Conservation (phyloP, 208 protist species). For the Borovskyia barvae region DNA sequence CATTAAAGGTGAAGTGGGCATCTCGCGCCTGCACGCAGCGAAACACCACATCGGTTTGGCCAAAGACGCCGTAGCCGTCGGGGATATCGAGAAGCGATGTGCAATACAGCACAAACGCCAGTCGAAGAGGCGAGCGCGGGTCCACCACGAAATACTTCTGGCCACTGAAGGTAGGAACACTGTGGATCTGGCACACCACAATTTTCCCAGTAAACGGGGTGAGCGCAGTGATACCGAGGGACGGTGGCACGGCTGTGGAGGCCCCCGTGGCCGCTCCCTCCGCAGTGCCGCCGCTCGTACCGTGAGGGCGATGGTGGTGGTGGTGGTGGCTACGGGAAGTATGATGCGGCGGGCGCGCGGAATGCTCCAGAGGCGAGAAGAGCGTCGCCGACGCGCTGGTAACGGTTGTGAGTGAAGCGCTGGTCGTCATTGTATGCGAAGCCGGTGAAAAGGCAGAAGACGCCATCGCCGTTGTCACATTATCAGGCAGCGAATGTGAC, state of each 20-base stretch:
- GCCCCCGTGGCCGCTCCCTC: background rate
- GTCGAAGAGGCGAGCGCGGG: conserved; percentile 66
- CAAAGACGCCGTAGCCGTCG: conserved; percentile 37
- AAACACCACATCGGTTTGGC: conserved; percentile 77
- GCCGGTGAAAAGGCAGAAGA: too few species aligned
- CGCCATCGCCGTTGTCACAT: too few species aligned
- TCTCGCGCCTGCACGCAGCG: conserved; percentile 86
- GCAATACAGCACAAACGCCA: conserved; percentile 73
- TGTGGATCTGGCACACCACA: conserved; percentile 72
- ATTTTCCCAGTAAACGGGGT: conserved; percentile 59
- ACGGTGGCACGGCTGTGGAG: background rate
- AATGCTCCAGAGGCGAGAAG: too few species aligned
- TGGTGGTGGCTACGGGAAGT: conserved; percentile 6
- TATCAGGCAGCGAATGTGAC: too few species aligned
- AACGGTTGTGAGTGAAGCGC: too few species aligned
- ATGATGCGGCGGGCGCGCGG: conserved; percentile 4
- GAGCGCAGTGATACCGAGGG: background rate
- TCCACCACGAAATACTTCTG: conserved; percentile 82
- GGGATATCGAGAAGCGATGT: conserved; percentile 34
- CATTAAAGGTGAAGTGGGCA: conserved; percentile 62
- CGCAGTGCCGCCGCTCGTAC: background rate
- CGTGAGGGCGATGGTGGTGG: conserved; percentile 11
- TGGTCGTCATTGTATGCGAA: too few species aligned
- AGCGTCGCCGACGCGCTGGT: too few species aligned
- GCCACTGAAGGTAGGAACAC: conserved; percentile 41